Conservation (phyloP, 2,329 filamentous ascomycete genomes). For the Pseudovirgaria hyperparasitica region DNA sequence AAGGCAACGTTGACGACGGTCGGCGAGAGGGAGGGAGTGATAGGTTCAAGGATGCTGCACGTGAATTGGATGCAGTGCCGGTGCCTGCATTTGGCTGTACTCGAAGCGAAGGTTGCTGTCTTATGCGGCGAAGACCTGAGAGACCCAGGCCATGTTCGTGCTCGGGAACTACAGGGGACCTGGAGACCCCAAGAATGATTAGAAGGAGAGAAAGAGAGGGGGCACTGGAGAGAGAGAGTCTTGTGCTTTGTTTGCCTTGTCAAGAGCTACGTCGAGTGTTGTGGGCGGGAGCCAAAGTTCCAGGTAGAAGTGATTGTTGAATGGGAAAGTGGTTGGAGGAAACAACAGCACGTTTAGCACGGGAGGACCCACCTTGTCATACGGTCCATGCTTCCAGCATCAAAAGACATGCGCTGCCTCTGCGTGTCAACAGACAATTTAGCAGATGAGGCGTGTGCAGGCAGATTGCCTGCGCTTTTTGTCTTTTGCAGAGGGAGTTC, state of each 20-base stretch:
- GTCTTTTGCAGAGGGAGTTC: conserved; percentile 32
- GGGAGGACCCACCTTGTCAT: conserved; percentile 54
- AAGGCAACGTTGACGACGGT: conserved; percentile 38
- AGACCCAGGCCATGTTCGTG: conserved; percentile 78
- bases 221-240: conserved; percentile 3
- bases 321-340: conserved; percentile 5
- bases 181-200: conserved; percentile 24
- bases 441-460: conserved; percentile 18
- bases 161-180: conserved; percentile 70
- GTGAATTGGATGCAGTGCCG: conserved; percentile 33
- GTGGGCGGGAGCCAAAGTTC: neutral
- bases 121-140: conserved; percentile 84
- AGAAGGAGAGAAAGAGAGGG: neutral
- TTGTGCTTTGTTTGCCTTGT: neutral
- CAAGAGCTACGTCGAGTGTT: neutral
- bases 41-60: conserved; percentile 59
- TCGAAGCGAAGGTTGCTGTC: conserved; percentile 65
- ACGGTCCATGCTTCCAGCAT: conserved; percentile 55
- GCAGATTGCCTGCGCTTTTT: conserved; percentile 36
- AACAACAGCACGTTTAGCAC: conserved; percentile 5
- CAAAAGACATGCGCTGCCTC: conserved; percentile 63
- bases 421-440: conserved; percentile 40
- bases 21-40: conserved; percentile 43
- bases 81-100: conserved; percentile 30
- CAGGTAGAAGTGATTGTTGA: conserved; percentile 1